These are phyloP conservation scores for Sporothrix dimorphospora DNA, from an alignment of 2,329 filamentous ascomycete species.

Conservation along the genomic window DNA sequence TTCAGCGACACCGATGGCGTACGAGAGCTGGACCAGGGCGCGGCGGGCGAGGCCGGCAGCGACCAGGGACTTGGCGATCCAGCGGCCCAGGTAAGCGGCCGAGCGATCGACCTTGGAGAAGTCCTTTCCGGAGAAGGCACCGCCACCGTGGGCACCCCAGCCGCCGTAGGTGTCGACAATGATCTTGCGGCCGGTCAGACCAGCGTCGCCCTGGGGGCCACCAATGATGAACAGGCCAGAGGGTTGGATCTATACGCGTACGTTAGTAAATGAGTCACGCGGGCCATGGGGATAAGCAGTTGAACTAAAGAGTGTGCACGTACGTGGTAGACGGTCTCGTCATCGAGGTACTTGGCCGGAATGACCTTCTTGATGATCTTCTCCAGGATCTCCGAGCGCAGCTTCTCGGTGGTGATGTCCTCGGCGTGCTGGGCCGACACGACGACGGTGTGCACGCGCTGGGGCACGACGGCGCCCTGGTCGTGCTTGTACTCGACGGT, in stretches of 20 bases:
- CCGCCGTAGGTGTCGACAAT: conserved; percentile 99
- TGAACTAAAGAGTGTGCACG: conserved; percentile 44
- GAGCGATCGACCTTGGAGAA: conserved; percentile 99
- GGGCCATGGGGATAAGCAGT: conserved; percentile 30
- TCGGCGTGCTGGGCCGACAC: conserved; percentile 93
- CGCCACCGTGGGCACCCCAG: conserved; percentile 99
- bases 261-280: neutral
- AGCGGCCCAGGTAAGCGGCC: conserved; percentile 94
- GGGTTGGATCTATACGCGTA: conserved; percentile 73
- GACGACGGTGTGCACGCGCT: conserved; percentile 94
- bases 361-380: conserved; percentile 98
- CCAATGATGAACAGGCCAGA: conserved; percentile 99
- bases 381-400: conserved; percentile 93
- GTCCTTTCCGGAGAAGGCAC: conserved; percentile 99
- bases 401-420: conserved; percentile 84
- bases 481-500: conserved; percentile 99
- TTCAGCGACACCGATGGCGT: conserved; percentile 98
- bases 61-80: conserved; percentile 99
- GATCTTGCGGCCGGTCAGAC: conserved; percentile 99
- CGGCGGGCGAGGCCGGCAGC: conserved; percentile 86
- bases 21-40: conserved; percentile 95
- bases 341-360: conserved; percentile 87
- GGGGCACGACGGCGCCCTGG: conserved; percentile 86
- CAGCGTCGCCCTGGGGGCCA: conserved; percentile 97
- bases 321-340: conserved; percentile 93